A percentile compares a stretch with the other conserved stretches of the same genome.
Evolutionary conservation across 2,329 filamentous ascomycete species (phyloP).

Genomic region (Beauveria brongniartii): DNA sequence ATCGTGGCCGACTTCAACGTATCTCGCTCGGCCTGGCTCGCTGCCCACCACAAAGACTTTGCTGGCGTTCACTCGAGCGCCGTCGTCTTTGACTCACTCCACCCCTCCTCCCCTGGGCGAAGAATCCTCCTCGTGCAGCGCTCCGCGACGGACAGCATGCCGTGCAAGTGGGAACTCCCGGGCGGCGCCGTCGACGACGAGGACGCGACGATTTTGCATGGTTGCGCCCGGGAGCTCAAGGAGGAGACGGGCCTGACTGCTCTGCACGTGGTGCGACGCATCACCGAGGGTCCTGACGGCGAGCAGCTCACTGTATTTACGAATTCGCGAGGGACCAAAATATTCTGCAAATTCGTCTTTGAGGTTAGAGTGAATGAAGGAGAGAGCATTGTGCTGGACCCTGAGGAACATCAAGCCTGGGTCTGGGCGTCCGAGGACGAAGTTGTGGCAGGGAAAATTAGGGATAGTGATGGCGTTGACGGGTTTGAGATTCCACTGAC

Average conservation of each 20-base stretch:
- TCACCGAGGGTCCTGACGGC: conserved; percentile 20
- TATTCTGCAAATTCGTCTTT: conserved; percentile 28
- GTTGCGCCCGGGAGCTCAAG: conserved; percentile 38
- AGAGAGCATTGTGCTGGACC: conserved; percentile 26
- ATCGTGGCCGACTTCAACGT: conserved; percentile 19
- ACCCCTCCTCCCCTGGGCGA: conserved; percentile 13
- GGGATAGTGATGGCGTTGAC: conserved; percentile 12
- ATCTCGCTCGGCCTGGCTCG: conserved; percentile 19
- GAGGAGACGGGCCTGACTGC: conserved; percentile 38
- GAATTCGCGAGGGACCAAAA: conserved; percentile 24
- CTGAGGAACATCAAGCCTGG: conserved; percentile 33
- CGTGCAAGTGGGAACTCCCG: conserved; percentile 39
- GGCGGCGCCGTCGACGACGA: conserved; percentile 41
- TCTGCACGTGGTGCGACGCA: conserved; percentile 19
- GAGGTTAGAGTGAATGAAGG: conserved; percentile 25
- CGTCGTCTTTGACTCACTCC: conserved; percentile 26
- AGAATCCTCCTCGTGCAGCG: conserved; percentile 39
- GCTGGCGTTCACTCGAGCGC: conserved; percentile 25
- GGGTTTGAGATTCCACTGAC: conserved; percentile 22
- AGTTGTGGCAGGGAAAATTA: conserved; percentile 20
- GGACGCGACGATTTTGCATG: conserved; percentile 34
- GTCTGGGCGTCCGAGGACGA: conserved; percentile 33
- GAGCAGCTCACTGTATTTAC: conserved; percentile 23
- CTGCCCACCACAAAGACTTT: conserved; percentile 18
- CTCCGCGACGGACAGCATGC: conserved; percentile 35